Base-by-base conservation (phyloP, 768 basidiomycete genomes). In the Paxillus ammoniavirescens region DNA sequence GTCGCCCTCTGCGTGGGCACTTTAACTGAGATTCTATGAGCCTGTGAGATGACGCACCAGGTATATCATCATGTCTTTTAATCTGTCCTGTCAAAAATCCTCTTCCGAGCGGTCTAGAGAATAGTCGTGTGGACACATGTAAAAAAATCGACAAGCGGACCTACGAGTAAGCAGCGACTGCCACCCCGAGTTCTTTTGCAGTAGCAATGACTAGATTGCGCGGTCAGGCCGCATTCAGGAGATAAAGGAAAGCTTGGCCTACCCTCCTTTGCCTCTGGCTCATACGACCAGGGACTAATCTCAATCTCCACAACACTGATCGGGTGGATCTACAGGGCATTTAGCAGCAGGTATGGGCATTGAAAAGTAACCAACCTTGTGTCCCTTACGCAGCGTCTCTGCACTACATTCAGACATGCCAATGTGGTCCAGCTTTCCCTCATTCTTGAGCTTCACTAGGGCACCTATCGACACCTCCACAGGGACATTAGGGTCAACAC, bases 291-390 rank as follows among this genome's bases (percentile, higher is more conserved):
- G 2, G 81, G 77, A 60, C 82, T 85, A 40, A 85, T 70, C 64
- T 89, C 88, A 48, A 88, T 84, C 64, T 89, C 86, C 8, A 84
- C 81, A 14, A 79, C 73, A 12, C 80, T 73, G 53, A 87, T 76
- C 2, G 80, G 82, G 42, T 78, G 72, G 9, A 85, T 71, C 79
- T 84, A 44, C 3, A 8, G 26, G 35, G 42, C 18, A 9, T 5
- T 21, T 15, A 30, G 44, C 13, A 23, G 15, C 21, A 26, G 28
- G 14, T 30, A 8, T 17, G 17, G 17, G 3, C n/a, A 40, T 17
- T 7, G 38, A 40, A 8, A 26, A 18, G 38, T 40, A 9, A 17
- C n/a, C n/a, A 17, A 40, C 60, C 59, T 72, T 46, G 53, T 64
- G 15, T 14, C 64, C 74, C 46, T 58, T 74, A 62, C 64, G 74